phyloP scores from a whole-genome alignment of 345 rosid species.

The Lumnitzera littorea region DNA sequence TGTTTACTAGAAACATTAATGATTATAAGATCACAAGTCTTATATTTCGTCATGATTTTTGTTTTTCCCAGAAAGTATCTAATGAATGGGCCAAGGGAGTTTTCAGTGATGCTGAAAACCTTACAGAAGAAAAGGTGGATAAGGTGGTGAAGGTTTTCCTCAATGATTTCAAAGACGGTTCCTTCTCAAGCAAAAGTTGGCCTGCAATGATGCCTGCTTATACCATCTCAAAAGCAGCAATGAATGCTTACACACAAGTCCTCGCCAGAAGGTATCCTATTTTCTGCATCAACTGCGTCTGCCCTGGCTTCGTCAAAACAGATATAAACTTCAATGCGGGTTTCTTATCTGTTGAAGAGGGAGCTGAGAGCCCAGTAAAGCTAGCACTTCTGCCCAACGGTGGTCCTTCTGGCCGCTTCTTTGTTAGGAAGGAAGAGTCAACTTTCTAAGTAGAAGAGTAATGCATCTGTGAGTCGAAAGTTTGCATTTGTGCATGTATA shows the following conservation, averaged over 20 bases:
- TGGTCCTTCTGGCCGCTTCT: constrained; percentile 43
- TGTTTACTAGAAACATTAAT: too few species aligned
- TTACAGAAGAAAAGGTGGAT: constrained; percentile 26
- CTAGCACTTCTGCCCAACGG: constrained; percentile 34
- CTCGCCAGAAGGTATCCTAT: constrained; percentile 28
- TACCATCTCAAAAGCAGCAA: constrained; percentile 31
- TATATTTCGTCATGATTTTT: too few species aligned
- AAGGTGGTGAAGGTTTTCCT: constrained; percentile 15
- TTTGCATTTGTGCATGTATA: too few species aligned
- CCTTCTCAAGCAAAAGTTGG: constrained; percentile 21
- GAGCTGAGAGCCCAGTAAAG: constrained; percentile 30
- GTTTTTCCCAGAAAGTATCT: constrained; percentile 1
- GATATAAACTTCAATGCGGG: constrained; percentile 32
- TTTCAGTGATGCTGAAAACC: constrained; percentile 17
- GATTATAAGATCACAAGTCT: too few species aligned
- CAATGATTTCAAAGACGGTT: constrained; percentile 22
- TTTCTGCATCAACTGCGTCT: constrained; percentile 32
- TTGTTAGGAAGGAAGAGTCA: constrained; percentile 19
- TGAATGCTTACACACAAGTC: constrained; percentile 39
- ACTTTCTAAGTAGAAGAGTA: constrained; percentile 10
- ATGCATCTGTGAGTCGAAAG: too few species aligned
- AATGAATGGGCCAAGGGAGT: constrained; percentile 19
- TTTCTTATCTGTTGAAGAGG: constrained; percentile 26
- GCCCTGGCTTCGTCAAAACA: constrained; percentile 49
- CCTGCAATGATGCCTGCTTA: constrained; percentile 26